Evolutionary conservation across 805 yeast genomes (phyloP).

Genomic region (Ogataea angusta): DNA sequence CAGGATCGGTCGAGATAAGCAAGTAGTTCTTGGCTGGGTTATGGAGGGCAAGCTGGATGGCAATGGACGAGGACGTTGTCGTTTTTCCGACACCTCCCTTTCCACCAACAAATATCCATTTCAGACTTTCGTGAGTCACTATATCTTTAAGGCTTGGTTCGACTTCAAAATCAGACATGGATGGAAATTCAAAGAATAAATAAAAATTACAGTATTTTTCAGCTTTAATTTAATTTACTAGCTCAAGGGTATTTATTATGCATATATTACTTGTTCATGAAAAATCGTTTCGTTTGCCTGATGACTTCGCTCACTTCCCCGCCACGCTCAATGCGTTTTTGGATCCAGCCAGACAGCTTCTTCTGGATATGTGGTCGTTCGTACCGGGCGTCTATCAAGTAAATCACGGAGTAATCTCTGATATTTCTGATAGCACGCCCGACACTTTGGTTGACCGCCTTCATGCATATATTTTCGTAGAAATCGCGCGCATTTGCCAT

Average conservation of each 20-base stretch:
- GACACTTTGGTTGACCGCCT: conserved; percentile 86
- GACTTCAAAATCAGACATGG: conserved; percentile 49
- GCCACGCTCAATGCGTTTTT: conserved; percentile 31
- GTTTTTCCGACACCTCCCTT: conserved; percentile 99
- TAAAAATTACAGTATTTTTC: background rate
- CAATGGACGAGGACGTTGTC: conserved; percentile 92
- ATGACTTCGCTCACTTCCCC: conserved; percentile 8
- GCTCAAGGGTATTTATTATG: background rate
- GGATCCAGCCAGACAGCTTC: conserved; percentile 76
- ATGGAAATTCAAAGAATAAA: conserved; percentile 13
- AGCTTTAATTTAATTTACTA: conserved; percentile 1
- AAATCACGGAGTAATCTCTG: conserved; percentile 75
- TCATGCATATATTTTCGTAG: conserved; percentile 84
- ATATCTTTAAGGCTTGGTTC: conserved; percentile 73
- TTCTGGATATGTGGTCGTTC: conserved; percentile 38
- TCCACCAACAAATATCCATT: conserved; percentile 99
- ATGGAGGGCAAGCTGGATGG: conserved; percentile 84
- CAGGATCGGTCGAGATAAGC: conserved; percentile 96
- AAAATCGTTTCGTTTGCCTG: conserved; percentile 11
- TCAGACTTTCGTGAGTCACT: conserved; percentile 61
- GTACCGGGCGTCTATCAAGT: conserved; percentile 67
- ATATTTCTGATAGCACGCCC: conserved; percentile 89
- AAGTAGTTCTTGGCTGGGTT: conserved; percentile 80
- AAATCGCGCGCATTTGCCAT: conserved; percentile 48
- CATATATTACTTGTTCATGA: conserved; percentile 6